Base-by-base conservation (phyloP, 208 protist species). In the Trypanosoma rangeli region DNA sequence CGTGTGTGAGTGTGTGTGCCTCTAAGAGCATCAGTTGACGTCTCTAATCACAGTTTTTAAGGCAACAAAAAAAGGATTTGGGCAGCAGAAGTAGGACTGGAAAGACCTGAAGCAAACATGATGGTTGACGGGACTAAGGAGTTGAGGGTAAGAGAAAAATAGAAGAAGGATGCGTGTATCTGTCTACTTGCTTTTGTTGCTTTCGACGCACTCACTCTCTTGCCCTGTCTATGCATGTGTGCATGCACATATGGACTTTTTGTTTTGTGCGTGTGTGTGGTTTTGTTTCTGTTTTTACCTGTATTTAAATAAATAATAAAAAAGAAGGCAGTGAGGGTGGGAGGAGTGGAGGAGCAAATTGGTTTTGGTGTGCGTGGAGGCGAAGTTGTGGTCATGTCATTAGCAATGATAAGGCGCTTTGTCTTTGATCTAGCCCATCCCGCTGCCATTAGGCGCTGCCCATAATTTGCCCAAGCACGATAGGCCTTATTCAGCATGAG, bases 361-460 rank as follows among this genome's bases (percentile, higher is more conserved):
- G 18, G 76, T 73, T 57, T 62, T 18, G 42, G 42, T 10, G 42
- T 46, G 13, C 3, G 8, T 46, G 15, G 42, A 46, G 42, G 42
- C 13, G 42, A 46, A 3, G 1, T 10, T 46, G 42, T 9, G 3
- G 42, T 64, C 39, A 46, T 53, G 1, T 18, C 29, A 64, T 67
- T 44, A 57, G 56, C 50, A 15, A 64, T 87, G 24, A 70, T 87
- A 18, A 87, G 80, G 29, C 64, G 57, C 46, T 70, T 90, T 49
- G 81, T 94, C 13, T 94, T 94, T 68, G 70, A 83, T 48, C 88
- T 85, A 3, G n/a, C 83, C 80, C 1, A 58, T 42, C 26, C 74
- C 54, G 10, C 53, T 5, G 68, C 68, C 56, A 31, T 64, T 53
- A n/a, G 4, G 46, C 87, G 49, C 37, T 77, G 67, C 70, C 72